Conservation (phyloP, 768 basidiomycete genomes). For the Paxillus rubicundulus region DNA sequence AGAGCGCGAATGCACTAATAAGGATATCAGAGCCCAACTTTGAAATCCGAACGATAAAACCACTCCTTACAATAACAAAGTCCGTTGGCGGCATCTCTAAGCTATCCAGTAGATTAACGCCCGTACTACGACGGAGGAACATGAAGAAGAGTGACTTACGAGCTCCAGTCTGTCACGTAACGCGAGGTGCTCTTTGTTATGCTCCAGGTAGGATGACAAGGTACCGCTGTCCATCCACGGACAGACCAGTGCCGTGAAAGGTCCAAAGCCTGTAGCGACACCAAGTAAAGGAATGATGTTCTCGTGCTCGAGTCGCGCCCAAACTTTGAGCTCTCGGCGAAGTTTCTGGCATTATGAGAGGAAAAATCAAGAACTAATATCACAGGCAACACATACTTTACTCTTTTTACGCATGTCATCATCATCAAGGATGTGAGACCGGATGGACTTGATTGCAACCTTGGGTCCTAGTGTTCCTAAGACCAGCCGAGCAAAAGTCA, state of each 20-base stretch:
- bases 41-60: not conserved
- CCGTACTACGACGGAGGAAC: too few relatives aligned
- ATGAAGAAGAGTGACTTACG: slow-evolving; percentile 3
- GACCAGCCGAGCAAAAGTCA: not conserved
- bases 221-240: slow-evolving; percentile 25
- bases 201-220: slow-evolving; percentile 20
- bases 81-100: slow-evolving; percentile 10
- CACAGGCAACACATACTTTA: not conserved
- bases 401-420: slow-evolving; percentile 7
- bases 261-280: slow-evolving; percentile 22
- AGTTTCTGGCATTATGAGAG: slow-evolving; percentile 11
- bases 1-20: slow-evolving; percentile 15
- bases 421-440: slow-evolving; percentile 1
- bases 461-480: not conserved
- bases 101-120: not conserved
- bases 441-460: slow-evolving; percentile 9
- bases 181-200: not conserved
- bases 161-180: slow-evolving; percentile 12
- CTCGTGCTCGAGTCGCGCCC: slow-evolving; percentile 21
- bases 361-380: not conserved
- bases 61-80: slow-evolving; percentile 12
- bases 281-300: slow-evolving; percentile 26
- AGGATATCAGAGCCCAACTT: not conserved
- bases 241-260: slow-evolving; percentile 26
- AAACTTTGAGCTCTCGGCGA: slow-evolving; percentile 24